phyloP scores from a whole-genome alignment of 2,329 filamentous ascomycete species.

The Cercospora sp. region DNA sequence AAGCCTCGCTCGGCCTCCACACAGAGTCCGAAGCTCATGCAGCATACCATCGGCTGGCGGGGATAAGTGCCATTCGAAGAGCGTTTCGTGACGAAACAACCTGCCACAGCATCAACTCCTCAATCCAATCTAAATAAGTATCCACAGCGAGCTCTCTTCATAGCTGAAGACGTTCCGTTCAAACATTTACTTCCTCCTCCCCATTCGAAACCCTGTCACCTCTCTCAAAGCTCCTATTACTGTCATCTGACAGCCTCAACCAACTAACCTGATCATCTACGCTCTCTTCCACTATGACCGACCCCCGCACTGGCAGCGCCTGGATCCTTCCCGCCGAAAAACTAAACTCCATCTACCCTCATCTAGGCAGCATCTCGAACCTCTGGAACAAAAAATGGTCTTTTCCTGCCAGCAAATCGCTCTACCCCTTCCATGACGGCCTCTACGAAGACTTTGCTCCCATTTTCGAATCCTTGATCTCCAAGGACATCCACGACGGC shows the following conservation, averaged over 20 bases:
- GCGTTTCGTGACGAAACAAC: slow-evolving; percentile 5
- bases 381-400: slow-evolving; percentile 48
- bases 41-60: slow-evolving; percentile 11
- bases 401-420: slow-evolving; percentile 35
- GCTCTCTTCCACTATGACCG: slow-evolving; percentile 7
- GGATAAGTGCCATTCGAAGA: slow-evolving; percentile 2
- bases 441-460: slow-evolving; percentile 42
- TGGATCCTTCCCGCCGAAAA: slow-evolving; percentile 48
- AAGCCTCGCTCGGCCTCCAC: not conserved
- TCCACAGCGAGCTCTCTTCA: not conserved
- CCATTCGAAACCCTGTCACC: too few relatives aligned
- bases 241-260: too few relatives aligned
- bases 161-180: not conserved
- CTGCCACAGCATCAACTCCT: not conserved
- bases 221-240: too few relatives aligned
- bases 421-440: slow-evolving; percentile 36
- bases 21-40: slow-evolving; percentile 5
- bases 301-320: slow-evolving; percentile 37
- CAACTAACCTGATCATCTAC: too few relatives aligned
- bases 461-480: slow-evolving; percentile 41
- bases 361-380: slow-evolving; percentile 60
- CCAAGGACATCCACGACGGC: slow-evolving; percentile 41
- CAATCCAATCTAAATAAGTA: not conserved
- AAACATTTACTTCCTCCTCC: not conserved
- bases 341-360: slow-evolving; percentile 53